Base-by-base conservation (phyloP, 2,329 filamentous ascomycete genomes). In the Cyanodermella asteris region DNA sequence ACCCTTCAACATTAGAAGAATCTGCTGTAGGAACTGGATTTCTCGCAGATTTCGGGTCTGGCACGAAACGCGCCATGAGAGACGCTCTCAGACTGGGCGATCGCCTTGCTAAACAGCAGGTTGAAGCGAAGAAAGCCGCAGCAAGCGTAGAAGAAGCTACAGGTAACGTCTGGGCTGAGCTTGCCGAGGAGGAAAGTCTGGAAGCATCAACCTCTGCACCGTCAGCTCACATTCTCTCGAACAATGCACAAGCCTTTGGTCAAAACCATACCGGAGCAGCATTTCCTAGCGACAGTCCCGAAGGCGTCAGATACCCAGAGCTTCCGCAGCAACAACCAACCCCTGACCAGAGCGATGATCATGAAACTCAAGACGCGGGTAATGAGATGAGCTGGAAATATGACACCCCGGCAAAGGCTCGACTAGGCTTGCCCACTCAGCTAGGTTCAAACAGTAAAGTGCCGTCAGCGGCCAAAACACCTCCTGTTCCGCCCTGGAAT, bases 1-100 rank as follows among this genome's bases (percentile, higher is more conserved):
- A n/a, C n/a, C n/a, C n/a, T n/a, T n/a, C n/a, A n/a, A n/a, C n/a
- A n/a, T n/a, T n/a, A n/a, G n/a, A n/a, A n/a, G n/a, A n/a, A n/a
- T n/a, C n/a, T n/a, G n/a, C n/a, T n/a, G n/a, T n/a, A n/a, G n/a
- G n/a, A n/a, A n/a, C n/a, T n/a, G n/a, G n/a, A n/a, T n/a, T n/a
- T n/a, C n/a, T n/a, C n/a, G n/a, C n/a, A n/a, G n/a, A n/a, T n/a
- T 46, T 55, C 23, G 39, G 44, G 20, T 32, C 38, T 6, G 41
- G 45, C 3, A 50, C 45, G 12, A 41, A 45, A 34, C 41, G 46
- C 31, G 46, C 53, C 31, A 29, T 56, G 28, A 41, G 45, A 30
- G 47, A 45, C 22, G 49, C 47, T 15, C 36, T 55, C 22, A 38
- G 45, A 7, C 44, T 56, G 32, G 53, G 48, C 6, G 50, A 55